Evolutionary conservation across 2,329 filamentous ascomycete genomes (phyloP), one percentile per base, ranked within the genome.

Genomic region (Bipolaris oryzae): DNA sequence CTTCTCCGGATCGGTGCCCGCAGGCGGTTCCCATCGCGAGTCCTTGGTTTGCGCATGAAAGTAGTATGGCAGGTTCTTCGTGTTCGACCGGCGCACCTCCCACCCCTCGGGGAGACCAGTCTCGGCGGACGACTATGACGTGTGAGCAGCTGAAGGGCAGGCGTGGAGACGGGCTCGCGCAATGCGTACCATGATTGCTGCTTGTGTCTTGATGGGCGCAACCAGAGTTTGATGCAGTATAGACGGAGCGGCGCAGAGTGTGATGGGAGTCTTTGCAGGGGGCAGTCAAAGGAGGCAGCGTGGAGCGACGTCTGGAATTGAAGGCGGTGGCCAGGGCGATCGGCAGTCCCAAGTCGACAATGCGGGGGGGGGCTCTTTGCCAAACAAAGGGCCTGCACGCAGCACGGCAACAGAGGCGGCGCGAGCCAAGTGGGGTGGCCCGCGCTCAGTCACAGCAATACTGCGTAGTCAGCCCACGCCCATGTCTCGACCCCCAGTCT

Each of bases 21-120:
- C 77, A 7, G 95, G 95, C 3, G 95, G 94, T 75, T 98, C 95
- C 95, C 95, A 99, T 79, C 91, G 87, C 62, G 95, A 98, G 75
- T 92, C 87, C 77, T 93, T 94, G 62, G 92, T 91, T 67, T 80
- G 81, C 43, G 89, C 82, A 79, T 97, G 96, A 89, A 97, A 98
- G 83, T 98, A 99, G 84, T 99, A 99, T 35, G 95, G 95, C 34
- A 98, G 89, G 80, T 96, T 96, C 83, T 97, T 98, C 78, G 92
- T 96, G 82, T 97, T 96, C 78, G 92, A 96, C 81, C 96, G 92
- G 77, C 95, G 92, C 74, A 99, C 92, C 81, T 98, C 95, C 93
- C 94, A 97, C 77, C 88, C 87, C 47, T 87, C 77, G 61, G 93
- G 93, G 62, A 97, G 87, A 76, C 94, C 94, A 31, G 73, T 72